Conservation (phyloP, 2,329 filamentous ascomycete species). For the Raffaelea albimanens region DNA sequence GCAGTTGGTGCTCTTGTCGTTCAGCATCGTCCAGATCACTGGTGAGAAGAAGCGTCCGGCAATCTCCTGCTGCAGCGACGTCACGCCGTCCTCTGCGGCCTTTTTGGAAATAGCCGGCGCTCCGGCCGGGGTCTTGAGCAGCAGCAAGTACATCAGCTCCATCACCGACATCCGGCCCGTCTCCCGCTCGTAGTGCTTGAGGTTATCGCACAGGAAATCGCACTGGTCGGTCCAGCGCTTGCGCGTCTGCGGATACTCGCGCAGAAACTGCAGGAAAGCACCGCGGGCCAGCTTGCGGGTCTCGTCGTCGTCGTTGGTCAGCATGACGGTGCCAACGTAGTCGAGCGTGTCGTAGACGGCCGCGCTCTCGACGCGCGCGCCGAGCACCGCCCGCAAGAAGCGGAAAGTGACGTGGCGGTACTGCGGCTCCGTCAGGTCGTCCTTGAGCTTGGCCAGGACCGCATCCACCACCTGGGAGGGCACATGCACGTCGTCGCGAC, state of each 20-base stretch:
- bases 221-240: slow-evolving; percentile 84
- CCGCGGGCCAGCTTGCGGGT: slow-evolving; percentile 82
- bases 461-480: slow-evolving; percentile 56
- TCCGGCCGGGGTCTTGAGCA: slow-evolving; percentile 61
- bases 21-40: slow-evolving; percentile 73
- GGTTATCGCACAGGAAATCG: slow-evolving; percentile 78
- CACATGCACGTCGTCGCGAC: slow-evolving; percentile 57
- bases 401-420: slow-evolving; percentile 91
- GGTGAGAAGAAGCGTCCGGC: slow-evolving; percentile 76
- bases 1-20: slow-evolving; percentile 82
- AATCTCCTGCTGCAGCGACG: slow-evolving; percentile 68
- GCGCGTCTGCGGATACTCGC: slow-evolving; percentile 89
- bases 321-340: slow-evolving; percentile 83
- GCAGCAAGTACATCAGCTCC: slow-evolving; percentile 79
- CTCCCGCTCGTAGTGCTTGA: slow-evolving; percentile 73
- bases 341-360: slow-evolving; percentile 88
- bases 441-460: slow-evolving; percentile 70
- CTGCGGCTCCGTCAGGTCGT: slow-evolving; percentile 86
- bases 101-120: slow-evolving; percentile 1
- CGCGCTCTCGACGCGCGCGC: slow-evolving; percentile 75
- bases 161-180: slow-evolving; percentile 87
- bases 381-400: slow-evolving; percentile 80
- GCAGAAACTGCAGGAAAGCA: slow-evolving; percentile 86
- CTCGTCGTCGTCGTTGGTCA: slow-evolving; percentile 85
- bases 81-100: slow-evolving; percentile 30